Evolutionary conservation across 371 early-diverging fungal species (phyloP), one percentile per base, ranked within the genome.

Genomic region (Paraphysoderma sedebokerense): DNA sequence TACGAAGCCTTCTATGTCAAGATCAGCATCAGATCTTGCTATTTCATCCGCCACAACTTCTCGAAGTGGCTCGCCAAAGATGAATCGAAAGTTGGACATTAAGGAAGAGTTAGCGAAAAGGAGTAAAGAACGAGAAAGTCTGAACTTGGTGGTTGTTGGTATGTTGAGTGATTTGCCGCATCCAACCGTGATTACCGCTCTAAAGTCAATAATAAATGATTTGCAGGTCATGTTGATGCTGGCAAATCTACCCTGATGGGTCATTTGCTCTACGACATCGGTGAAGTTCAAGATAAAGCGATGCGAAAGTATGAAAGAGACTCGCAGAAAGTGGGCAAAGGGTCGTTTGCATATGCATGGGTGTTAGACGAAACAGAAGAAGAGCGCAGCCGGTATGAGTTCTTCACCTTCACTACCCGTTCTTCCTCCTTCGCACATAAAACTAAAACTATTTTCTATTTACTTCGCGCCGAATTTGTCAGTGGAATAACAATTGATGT

Each of bases 211-310:
- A n/a, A 6, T 17, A 19, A 6, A 8, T 28, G 37, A 12, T 20
- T 17, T 55, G 48, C 64, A 70, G 91, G 98, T 0, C 99, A 99
- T 59, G 99, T 99, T 7, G 99, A 99, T 67, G 91, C 98, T 5
- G 99, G 95, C 45, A 98, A 99, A 66, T 85, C 87, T 34, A 99
- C 99, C 7, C 67, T 93, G 49, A 91, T 96, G 87, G 99, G 99
- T 0, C 92, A 97, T 55, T 62, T 98, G 50, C 70, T 98, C 8
- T 84, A 81, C 48, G 67, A 78, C 17, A 61, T 90, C 28, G 92
- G 91, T 6, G 80, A 89, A 47, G 92, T 98, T 22, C 82, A 80
- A 44, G 83, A 86, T 41, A 74, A 87, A 29, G 81, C 82, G 5
- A 79, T 98, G 63, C 74, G 81, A 22, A 90, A 89, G 62, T 92